A percentile compares a stretch with the other conserved stretches of the same genome.
These are phyloP conservation scores for Starmera caribaea DNA, from an alignment of 805 yeast genomes.

Conservation along the genomic window DNA sequence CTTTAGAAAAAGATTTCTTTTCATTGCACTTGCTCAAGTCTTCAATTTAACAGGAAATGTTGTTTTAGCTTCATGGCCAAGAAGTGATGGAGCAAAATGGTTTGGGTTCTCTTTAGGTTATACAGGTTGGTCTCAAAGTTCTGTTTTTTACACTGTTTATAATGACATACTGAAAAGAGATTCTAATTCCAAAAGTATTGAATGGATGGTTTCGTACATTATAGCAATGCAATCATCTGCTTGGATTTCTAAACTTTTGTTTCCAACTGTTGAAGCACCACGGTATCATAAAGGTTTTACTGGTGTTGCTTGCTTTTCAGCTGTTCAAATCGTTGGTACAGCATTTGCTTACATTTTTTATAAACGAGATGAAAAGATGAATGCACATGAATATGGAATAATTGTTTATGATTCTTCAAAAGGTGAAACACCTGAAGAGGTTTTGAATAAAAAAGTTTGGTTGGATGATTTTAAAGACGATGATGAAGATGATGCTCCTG, in stretches of 20 bases:
- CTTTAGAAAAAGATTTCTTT: conserved; percentile 30
- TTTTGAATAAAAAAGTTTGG: neutral
- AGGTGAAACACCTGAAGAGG: conserved; percentile 5
- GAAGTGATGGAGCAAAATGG: conserved; percentile 42
- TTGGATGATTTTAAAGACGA: neutral
- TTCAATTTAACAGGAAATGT: conserved; percentile 36
- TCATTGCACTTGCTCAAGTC: conserved; percentile 31
- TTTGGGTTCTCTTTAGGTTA: conserved; percentile 35
- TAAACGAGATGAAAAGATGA: conserved; percentile 27
- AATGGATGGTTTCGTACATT: conserved; percentile 37
- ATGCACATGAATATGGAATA: conserved; percentile 28
- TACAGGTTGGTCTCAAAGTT: conserved; percentile 46
- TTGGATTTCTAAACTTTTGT: conserved; percentile 31
- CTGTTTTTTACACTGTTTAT: conserved; percentile 48
- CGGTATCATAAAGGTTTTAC: conserved; percentile 43
- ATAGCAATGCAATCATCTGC: conserved; percentile 45
- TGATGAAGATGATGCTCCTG: neutral
- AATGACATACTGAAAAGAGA: conserved; percentile 47
- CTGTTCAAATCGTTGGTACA: conserved; percentile 14
- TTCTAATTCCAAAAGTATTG: conserved; percentile 39
- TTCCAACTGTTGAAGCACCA: conserved; percentile 44
- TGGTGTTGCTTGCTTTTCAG: conserved; percentile 30
- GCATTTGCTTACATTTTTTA: conserved; percentile 25
- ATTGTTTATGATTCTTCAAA: conserved; percentile 16
- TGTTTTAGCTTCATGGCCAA: conserved; percentile 40